Evolutionary conservation across 2,329 filamentous ascomycete genomes (phyloP), one percentile per base, ranked within the genome.

Genomic region (Annulohypoxylon truncatum): DNA sequence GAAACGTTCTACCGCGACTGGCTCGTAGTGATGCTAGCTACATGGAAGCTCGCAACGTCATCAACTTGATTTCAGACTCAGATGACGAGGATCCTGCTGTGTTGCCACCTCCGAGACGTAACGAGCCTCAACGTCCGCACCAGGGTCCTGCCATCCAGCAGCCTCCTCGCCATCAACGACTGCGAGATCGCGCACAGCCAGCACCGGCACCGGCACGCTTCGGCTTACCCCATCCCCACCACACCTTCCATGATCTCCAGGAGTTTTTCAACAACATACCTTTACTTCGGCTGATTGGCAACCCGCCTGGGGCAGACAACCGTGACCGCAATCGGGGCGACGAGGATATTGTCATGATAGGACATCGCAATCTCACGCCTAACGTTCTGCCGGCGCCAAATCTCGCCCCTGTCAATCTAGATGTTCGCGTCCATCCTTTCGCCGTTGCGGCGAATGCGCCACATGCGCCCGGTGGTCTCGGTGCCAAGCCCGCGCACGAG

Each of bases 401-500:
- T 10, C 38, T 72, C 2, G 47, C 58, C 5, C 64, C 63, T 12
- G 58, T 76, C 15, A 50, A 74, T 4, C 72, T 77, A n/a, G 64
- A 77, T 35, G 77, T 77, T 56, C 47, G 9, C 7, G 56, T 61
- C 1, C 65, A 69, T 31, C 69, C 71, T 18, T 76, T 76, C 50
- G 47, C 29, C 7, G 13, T 31, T 3, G 29, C 9, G 9, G 9
- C 29, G n/a, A 47, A 54, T 26, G 46, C 53, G 6, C 67, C 48
- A 2, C 53, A 51, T 10, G 48, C 31, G 7, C 42, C 31, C 7
- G 64, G 48, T 4, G 65, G 61, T 15, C 63, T 59, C 15, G 51
- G 75, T 2, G 78, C 79, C 18, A 85, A 83, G 71, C 83, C 82
- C n/a, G 77, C 12, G 72, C 87, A 95, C 76, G 86, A 90, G 44